Conservation (phyloP, 108 stramenopile species). For the Cyclostephanos invisitatus region DNA sequence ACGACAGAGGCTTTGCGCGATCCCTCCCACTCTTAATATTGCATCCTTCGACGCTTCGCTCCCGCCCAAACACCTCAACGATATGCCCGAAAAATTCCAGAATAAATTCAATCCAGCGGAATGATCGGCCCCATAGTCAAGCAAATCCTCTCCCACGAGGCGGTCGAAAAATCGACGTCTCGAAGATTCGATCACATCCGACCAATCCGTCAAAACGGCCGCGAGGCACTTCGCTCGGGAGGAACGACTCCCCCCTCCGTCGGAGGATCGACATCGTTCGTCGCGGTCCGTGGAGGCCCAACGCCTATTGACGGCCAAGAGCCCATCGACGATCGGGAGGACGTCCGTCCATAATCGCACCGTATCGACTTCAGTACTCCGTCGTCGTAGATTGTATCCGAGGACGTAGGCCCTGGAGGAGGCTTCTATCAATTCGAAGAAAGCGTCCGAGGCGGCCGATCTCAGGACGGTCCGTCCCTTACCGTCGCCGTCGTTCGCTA, state of each 20-base stretch:
- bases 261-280: neutral
- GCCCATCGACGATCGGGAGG: conserved; percentile 15
- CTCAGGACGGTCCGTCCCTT: conserved; percentile 16
- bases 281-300: conserved; percentile 9
- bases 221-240: neutral
- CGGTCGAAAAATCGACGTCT: conserved; percentile 14
- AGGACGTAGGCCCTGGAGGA: conserved; percentile 4
- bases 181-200: conserved; percentile 6
- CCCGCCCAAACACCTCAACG: neutral
- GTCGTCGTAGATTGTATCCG: neutral
- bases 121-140: conserved; percentile 7
- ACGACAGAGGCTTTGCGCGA: conserved; percentile 15
- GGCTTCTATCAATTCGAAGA: conserved; percentile 32
- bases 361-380: neutral
- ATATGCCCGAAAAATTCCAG: conserved; percentile 18
- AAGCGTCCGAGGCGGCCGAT: conserved; percentile 24
- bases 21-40: conserved; percentile 15
- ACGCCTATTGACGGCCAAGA: conserved; percentile 11
- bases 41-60: neutral
- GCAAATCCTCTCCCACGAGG: conserved; percentile 6
- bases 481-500: neutral
- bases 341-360: conserved; percentile 17
- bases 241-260: neutral
- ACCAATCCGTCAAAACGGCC: conserved; percentile 17
- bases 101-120: conserved; percentile 9